A percentile compares a stretch with the other conserved stretches of the same genome.
Evolutionary conservation across 2,329 filamentous ascomycete genomes (phyloP).

Genomic region (Alternaria burnsii): DNA sequence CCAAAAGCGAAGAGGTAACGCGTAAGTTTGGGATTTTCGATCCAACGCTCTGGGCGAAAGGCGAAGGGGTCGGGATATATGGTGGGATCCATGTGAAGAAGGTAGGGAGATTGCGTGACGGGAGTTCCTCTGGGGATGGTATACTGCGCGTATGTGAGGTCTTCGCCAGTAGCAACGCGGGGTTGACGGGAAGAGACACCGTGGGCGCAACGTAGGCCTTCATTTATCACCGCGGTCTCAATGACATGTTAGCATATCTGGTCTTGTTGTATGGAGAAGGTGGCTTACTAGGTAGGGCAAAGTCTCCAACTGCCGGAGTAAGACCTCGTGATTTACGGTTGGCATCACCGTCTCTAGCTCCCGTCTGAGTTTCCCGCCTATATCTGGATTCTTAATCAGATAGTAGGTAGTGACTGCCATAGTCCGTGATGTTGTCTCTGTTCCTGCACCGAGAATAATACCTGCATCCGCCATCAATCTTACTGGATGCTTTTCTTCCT

Average conservation of each 20-base stretch:
- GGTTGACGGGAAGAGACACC: conserved; percentile 37
- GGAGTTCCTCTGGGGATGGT: conserved; percentile 35
- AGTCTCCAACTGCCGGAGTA: not conserved
- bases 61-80: conserved; percentile 31
- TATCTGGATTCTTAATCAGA: not conserved
- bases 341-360: not conserved
- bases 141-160: conserved; percentile 25
- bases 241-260: not conserved
- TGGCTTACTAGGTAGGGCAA: not conserved
- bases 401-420: conserved; percentile 1
- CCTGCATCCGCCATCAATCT: conserved; percentile 43
- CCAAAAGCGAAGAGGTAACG: conserved; percentile 20
- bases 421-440: conserved; percentile 41
- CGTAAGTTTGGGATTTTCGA: conserved; percentile 21
- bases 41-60: conserved; percentile 43
- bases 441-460: conserved; percentile 42
- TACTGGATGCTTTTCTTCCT: conserved; percentile 19
- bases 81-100: conserved; percentile 36
- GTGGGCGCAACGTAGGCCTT: conserved; percentile 28
- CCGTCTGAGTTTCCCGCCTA: not conserved
- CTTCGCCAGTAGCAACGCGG: conserved; percentile 29
- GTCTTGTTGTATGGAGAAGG: not conserved
- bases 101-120: conserved; percentile 41
- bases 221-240: conserved; percentile 12
- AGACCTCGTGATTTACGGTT: not conserved